Conservation (phyloP, 2,329 filamentous ascomycete genomes). For the Macrophomina pseudophaseolina region DNA sequence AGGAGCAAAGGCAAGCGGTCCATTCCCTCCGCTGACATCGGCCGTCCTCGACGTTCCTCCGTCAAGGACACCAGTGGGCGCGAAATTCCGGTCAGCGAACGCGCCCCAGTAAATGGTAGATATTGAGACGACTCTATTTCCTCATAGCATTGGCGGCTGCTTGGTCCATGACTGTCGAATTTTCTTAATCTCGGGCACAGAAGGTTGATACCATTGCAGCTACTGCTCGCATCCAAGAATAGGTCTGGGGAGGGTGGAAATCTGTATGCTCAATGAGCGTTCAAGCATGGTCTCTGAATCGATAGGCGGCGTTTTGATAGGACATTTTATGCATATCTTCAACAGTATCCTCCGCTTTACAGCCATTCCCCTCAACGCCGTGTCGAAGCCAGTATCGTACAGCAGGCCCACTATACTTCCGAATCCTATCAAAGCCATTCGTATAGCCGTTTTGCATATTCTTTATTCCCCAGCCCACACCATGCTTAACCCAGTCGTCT, state of each 20-base stretch:
- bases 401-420: not conserved
- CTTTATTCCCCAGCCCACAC: not conserved
- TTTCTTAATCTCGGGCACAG: not conserved
- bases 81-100: slow-evolving; percentile 50
- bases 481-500: slow-evolving; percentile 72
- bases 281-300: slow-evolving; percentile 11
- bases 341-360: not conserved
- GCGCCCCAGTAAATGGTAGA: slow-evolving; percentile 42
- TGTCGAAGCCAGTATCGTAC: not conserved
- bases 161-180: not conserved
- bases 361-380: not conserved
- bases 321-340: not conserved
- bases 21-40: slow-evolving; percentile 5
- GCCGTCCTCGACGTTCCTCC: slow-evolving; percentile 22
- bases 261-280: slow-evolving; percentile 18
- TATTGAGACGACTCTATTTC: not conserved
- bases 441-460: too few species aligned
- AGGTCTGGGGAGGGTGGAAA: slow-evolving; percentile 15
- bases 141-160: not conserved
- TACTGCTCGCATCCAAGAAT: slow-evolving; percentile 1
- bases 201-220: slow-evolving; percentile 20
- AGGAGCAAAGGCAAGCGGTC: slow-evolving; percentile 3
- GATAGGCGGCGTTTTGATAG: slow-evolving; percentile 7
- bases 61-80: slow-evolving; percentile 48
- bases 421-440: not conserved